Conservation (phyloP, 371 early-diverging fungal genomes). For the Capniomyces stellatus region DNA sequence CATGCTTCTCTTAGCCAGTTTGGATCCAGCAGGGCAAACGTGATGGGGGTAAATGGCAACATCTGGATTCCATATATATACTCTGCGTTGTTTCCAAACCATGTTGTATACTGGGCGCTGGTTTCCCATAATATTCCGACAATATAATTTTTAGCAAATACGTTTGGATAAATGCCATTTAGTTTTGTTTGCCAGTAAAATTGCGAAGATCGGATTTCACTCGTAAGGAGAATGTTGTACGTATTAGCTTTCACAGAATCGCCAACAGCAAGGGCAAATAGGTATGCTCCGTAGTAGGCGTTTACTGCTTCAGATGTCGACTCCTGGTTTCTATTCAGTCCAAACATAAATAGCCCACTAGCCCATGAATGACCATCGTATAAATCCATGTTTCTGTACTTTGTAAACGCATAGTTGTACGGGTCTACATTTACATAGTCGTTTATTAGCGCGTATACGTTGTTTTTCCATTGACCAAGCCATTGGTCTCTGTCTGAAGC, state of each 20-base stretch:
- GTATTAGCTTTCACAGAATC: constrained; percentile 16
- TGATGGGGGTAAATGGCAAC: constrained; percentile 51
- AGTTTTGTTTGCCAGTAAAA: constrained; percentile 33
- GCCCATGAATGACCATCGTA: constrained; percentile 67
- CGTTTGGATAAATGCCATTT: constrained; percentile 7
- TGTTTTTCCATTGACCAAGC: constrained; percentile 6
- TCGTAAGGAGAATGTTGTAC: constrained; percentile 11
- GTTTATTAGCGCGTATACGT: constrained; percentile 29
- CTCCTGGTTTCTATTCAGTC: constrained; percentile 58
- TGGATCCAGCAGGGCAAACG: constrained; percentile 9
- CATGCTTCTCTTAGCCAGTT: constrained; percentile 15
- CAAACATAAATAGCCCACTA: constrained; percentile 40
- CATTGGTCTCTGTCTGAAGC: constrained; percentile 31
- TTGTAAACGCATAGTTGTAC: too few species aligned
- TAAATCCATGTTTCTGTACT: constrained; percentile 48
- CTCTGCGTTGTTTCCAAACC: constrained; percentile 38
- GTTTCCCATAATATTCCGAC: constrained; percentile 53
- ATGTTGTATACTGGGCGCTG: constrained; percentile 50
- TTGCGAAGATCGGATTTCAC: constrained; percentile 35
- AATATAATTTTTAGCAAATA: constrained; percentile 37
- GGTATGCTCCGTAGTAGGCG: constrained; percentile 45
- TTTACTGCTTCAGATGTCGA: constrained; percentile 58
- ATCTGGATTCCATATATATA: constrained; percentile 64
- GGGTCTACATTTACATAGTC: constrained; percentile 39
- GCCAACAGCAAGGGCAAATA: constrained; percentile 33